Percentiles rank a stretch among this genome's conserved stretches.
These are phyloP conservation scores for Phylloporus sp. DNA, from an alignment of 768 basidiomycete species.

Conservation along the genomic window DNA sequence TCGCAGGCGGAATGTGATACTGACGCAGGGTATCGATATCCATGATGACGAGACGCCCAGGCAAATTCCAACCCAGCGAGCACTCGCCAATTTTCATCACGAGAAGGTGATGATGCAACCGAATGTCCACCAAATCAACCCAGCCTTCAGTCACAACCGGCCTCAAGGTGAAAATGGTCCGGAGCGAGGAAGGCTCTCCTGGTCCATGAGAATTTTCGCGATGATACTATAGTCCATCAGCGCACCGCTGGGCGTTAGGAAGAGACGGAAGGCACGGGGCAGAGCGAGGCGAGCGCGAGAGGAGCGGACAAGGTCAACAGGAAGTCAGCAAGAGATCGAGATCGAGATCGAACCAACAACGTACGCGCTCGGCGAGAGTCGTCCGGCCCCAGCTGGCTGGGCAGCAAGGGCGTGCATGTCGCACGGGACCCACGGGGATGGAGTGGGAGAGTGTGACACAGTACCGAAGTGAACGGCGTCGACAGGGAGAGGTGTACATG, in stretches of 20 bases:
- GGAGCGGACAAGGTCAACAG: too few species aligned
- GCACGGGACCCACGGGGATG: too few species aligned
- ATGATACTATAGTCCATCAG: constrained; percentile 2
- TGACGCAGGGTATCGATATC: constrained; percentile 5
- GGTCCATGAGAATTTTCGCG: neutral
- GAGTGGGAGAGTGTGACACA: too few species aligned
- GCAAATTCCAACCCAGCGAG: constrained; percentile 1
- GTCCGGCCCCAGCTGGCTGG: too few species aligned
- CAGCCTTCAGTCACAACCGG: neutral
- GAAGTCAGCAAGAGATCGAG: too few species aligned
- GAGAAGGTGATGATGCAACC: constrained; percentile 7
- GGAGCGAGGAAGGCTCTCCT: neutral
- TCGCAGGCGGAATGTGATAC: neutral
- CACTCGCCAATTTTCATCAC: constrained; percentile 5
- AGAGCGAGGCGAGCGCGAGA: too few species aligned
- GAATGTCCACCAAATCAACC: neutral
- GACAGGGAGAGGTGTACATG: too few species aligned
- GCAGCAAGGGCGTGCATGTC: too few species aligned
- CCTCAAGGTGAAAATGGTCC: neutral
- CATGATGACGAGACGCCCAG: constrained; percentile 1
- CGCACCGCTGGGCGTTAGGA: neutral
- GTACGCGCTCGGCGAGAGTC: too few species aligned
- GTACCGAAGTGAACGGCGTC: too few species aligned
- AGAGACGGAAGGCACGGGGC: constrained; percentile 4
- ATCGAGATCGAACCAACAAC: too few species aligned